Percentiles rank a stretch among this genome's conserved stretches.
phyloP scores from a whole-genome alignment of 176 grass and related monocot genomes.

The Paspalum vaginatum region DNA sequence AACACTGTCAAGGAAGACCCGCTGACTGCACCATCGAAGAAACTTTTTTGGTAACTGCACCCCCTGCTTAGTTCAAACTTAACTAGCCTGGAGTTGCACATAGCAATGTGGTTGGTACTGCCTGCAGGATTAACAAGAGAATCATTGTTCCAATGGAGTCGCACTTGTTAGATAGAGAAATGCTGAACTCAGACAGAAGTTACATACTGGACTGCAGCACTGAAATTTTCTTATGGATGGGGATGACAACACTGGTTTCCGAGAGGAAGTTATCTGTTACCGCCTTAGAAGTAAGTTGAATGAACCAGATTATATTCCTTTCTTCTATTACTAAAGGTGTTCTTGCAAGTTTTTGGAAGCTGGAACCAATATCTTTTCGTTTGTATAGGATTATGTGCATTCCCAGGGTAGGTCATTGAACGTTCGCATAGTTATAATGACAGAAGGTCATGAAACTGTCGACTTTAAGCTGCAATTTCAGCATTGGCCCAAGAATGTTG shows the following conservation, averaged over 20 bases:
- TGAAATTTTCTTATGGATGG: slow-evolving; percentile 86
- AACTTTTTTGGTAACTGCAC: slow-evolving; percentile 62
- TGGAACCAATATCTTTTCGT: slow-evolving; percentile 17
- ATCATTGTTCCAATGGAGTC: slow-evolving; percentile 54
- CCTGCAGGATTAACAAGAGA: slow-evolving; percentile 75
- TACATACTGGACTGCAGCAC: slow-evolving; percentile 73
- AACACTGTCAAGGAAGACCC: slow-evolving; percentile 24
- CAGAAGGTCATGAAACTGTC: slow-evolving; percentile 73
- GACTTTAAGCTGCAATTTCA: slow-evolving; percentile 78
- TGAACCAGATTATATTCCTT: slow-evolving; percentile 14
- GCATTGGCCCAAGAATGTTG: slow-evolving; percentile 63
- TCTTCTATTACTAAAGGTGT: slow-evolving; percentile 2
- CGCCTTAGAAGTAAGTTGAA: slow-evolving; percentile 66
- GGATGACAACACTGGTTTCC: slow-evolving; percentile 67
- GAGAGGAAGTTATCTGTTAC: slow-evolving; percentile 69
- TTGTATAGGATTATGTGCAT: slow-evolving; percentile 59
- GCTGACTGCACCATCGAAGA: slow-evolving; percentile 27
- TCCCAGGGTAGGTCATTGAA: slow-evolving; percentile 53
- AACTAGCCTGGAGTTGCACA: slow-evolving; percentile 1
- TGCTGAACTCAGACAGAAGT: slow-evolving; percentile 76
- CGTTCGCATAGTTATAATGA: slow-evolving; percentile 52
- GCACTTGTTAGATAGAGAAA: slow-evolving; percentile 57
- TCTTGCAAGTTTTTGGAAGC: background rate
- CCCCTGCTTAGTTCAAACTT: slow-evolving; percentile 21
- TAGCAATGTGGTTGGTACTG: slow-evolving; percentile 22